Evolutionary conservation across 805 yeast species (phyloP), one percentile per base, ranked within the genome.

Genomic region (Limtongozyma cylindracea): DNA sequence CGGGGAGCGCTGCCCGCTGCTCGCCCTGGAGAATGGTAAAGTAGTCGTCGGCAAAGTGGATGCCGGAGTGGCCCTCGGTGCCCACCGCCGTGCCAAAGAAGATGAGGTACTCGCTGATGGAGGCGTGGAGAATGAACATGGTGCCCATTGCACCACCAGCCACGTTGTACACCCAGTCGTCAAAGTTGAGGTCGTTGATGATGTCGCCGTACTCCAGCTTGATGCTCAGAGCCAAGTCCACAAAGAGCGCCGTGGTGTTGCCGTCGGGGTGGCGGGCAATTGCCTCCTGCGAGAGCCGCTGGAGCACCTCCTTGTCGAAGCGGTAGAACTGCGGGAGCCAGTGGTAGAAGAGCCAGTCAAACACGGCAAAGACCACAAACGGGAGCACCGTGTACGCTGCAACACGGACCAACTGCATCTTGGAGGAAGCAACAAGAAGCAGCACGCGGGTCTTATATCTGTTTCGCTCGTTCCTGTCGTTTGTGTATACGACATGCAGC

Each of bases 71-170:
- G 20, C 98, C 98, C 45, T 78, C 95, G 10, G 93, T 80, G 19
- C 96, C 98, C 5, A 71, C 60, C 2, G 95, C 77, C 20, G 91
- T 61, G 22, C 98, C 98, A 31, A 88, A 88, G 41, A 88, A 61
- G 38, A 88, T 88, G 41, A 88, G 48, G 41, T 88, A 88, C 48
- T 88, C 98, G 5, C 88, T 56, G 34, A 88, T 55, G 6, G 96
- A 88, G 8, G 96, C 95, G 44, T 88, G 98, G 31, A 84, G 54
- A 28, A 88, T 77, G 34, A 77, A 61, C 96, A 88, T 84, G 24
- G 80, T 66, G 12, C 91, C 88, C 98, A 88, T 88, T 23, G 98
- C 96, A 33, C 93, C 93, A 24, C 98, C 98, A 3, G 98, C 98
- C 36, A 77, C 78, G 59, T 88, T 88, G 61, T 68, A 84, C 23